These are phyloP conservation scores for Beauveria asiatica DNA, from an alignment of 2,329 filamentous ascomycete genomes.

Conservation along the genomic window DNA sequence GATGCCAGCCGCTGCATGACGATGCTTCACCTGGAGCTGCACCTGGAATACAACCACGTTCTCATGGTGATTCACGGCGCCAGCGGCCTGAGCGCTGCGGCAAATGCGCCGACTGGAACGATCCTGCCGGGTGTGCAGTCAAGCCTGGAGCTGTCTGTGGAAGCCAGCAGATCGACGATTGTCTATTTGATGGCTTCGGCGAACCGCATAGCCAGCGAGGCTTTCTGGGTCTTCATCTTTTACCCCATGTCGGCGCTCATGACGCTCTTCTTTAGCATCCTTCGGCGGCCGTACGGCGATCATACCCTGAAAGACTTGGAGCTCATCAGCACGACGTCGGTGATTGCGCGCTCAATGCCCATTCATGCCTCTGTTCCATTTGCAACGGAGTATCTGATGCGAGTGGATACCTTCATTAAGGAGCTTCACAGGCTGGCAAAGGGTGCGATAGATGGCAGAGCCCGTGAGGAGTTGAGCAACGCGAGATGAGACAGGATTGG, in stretches of 20 bases:
- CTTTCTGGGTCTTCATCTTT: conserved; percentile 47
- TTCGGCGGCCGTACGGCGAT: conserved; percentile 37
- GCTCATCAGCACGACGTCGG: conserved; percentile 33
- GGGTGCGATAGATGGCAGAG: conserved; percentile 26
- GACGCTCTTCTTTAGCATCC: conserved; percentile 45
- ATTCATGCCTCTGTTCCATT: conserved; percentile 20
- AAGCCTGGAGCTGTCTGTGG: conserved; percentile 43
- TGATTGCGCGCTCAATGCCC: conserved; percentile 34
- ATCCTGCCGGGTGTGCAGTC: conserved; percentile 39
- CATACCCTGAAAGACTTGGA: conserved; percentile 36
- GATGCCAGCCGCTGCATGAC: conserved; percentile 23
- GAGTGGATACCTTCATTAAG: conserved; percentile 33
- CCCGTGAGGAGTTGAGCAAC: neutral
- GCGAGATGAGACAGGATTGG: neutral
- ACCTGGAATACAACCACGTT: conserved; percentile 48
- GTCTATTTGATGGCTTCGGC: conserved; percentile 36
- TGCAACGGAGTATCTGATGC: conserved; percentile 31
- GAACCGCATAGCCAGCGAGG: conserved; percentile 33
- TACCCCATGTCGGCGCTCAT: conserved; percentile 48
- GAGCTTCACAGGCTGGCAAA: conserved; percentile 35
- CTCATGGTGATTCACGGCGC: conserved; percentile 47
- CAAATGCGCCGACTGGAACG: conserved; percentile 22
- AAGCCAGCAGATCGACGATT: conserved; percentile 47
- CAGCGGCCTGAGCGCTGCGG: conserved; percentile 39
- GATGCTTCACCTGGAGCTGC: conserved; percentile 39